Base-by-base conservation (phyloP, 1,139 yeast genomes). In the Lodderomyces margitis region DNA sequence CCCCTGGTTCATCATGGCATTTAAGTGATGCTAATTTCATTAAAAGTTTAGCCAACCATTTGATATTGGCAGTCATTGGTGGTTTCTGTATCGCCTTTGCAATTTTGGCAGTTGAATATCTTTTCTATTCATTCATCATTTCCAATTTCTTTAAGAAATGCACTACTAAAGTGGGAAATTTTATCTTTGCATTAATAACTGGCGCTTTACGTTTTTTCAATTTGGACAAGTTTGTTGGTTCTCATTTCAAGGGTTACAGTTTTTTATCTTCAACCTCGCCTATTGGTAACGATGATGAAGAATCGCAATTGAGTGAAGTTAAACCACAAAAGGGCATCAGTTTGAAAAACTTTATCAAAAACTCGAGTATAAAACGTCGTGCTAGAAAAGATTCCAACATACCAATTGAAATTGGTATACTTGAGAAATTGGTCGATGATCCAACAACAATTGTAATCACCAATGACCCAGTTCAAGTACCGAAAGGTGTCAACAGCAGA, bases 1-100 rank as follows among this genome's bases (percentile, higher is more conserved):
- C 87, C 0, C 76, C 79, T 39, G 96, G 96, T 34, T 84, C 92
- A 2, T 84, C 94, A 21, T 88, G 96, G 96, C 96, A 88, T 61
- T 64, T 81, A 56, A 87, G 83, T 52, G 96, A 87, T 62, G 95
- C 96, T 20, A 74, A 80, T 46, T 78, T 85, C 57, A 78, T 87
- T 59, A 80, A 85, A 55, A 67, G 79, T 9, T 67, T 87, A 64
- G 87, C 85, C 21, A 72, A 77, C 49, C 95, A 87, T 62, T 75
- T 87, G 49, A 72, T 80, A 9, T 63, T 83, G 38, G 83, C 89
- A 16, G 85, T 87, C 1, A 58, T 84, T 36, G 78, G 77, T 9
- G 94, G 95, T 1, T 81, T 84, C 49, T 48, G 75, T 15, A 57
- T 83, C 34, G 91, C 83, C 1, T 72, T 75, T 20, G 44, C 70